Evolutionary conservation across 495 filamentous ascomycete species (phyloP).

Genomic region (Penicillium malachiteum): DNA sequence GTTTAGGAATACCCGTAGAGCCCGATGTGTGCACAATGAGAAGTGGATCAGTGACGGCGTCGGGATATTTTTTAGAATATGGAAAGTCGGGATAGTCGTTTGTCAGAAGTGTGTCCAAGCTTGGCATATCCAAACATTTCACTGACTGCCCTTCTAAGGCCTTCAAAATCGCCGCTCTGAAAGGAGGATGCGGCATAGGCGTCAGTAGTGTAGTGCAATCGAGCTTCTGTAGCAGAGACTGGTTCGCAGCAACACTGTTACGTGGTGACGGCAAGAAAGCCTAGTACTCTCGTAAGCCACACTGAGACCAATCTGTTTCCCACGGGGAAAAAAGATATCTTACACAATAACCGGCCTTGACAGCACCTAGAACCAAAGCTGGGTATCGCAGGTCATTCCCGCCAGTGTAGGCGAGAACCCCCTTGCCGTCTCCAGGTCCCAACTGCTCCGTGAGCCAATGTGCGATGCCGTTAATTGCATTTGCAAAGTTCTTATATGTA

Average conservation of each 20-base stretch:
- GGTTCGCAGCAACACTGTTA: slow-evolving; percentile 31
- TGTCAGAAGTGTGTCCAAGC: slow-evolving; percentile 23
- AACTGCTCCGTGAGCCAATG: slow-evolving; percentile 32
- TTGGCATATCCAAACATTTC: slow-evolving; percentile 21
- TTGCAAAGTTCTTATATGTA: slow-evolving; percentile 36
- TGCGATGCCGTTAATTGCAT: slow-evolving; percentile 28
- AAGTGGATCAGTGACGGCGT: slow-evolving; percentile 24
- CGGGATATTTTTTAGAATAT: slow-evolving; percentile 25
- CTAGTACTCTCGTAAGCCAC: slow-evolving; percentile 5
- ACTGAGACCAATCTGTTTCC: too few relatives aligned
- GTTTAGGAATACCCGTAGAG: slow-evolving; percentile 40
- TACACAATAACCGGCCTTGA: slow-evolving; percentile 47
- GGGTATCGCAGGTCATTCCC: neutral
- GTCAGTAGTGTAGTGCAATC: slow-evolving; percentile 28
- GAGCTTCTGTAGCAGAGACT: slow-evolving; percentile 21
- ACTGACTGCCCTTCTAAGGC: slow-evolving; percentile 12
- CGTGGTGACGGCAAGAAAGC: slow-evolving; percentile 36
- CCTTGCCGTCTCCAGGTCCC: slow-evolving; percentile 27
- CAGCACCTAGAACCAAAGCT: neutral
- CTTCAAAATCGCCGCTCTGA: slow-evolving; percentile 19
- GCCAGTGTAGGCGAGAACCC: slow-evolving; percentile 32
- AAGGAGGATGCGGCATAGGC: slow-evolving; percentile 15
- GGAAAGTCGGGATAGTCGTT: slow-evolving; percentile 22
- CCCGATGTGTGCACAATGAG: slow-evolving; percentile 40
- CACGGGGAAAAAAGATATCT: neutral